Conservation (phyloP, 2,329 filamentous ascomycete species). For the Microsporum canis region DNA sequence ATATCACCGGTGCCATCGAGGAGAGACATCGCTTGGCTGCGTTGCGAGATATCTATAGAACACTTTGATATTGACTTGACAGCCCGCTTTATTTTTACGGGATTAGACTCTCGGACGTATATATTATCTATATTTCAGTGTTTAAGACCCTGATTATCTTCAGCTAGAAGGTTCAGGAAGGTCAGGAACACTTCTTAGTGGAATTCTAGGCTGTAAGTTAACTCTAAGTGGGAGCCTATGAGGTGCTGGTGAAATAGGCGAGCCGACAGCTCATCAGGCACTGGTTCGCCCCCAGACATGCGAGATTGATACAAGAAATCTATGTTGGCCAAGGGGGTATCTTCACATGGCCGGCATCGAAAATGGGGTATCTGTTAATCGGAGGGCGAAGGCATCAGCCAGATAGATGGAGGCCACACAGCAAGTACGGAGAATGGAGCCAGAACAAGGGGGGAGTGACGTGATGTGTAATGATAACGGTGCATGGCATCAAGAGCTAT, state of each 20-base stretch:
- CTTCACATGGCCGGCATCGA: too few relatives aligned
- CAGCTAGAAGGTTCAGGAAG: constrained; percentile 1
- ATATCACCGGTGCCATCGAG: background rate
- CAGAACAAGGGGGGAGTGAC: too few relatives aligned
- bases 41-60: background rate
- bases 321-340: background rate
- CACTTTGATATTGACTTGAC: background rate
- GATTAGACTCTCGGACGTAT: background rate
- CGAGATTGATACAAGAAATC: background rate
- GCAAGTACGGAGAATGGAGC: too few relatives aligned
- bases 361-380: too few relatives aligned
- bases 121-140: background rate
- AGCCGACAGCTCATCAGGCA: background rate
- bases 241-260: background rate
- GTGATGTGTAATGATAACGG: background rate
- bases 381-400: too few relatives aligned
- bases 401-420: too few relatives aligned
- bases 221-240: background rate
- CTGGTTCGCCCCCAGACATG: background rate
- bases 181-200: background rate
- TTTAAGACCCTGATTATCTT: background rate
- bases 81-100: background rate
- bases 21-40: background rate
- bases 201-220: background rate
- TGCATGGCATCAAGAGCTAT: background rate